phyloP scores from a whole-genome alignment of 225 moss, liverwort and hornwort species.

The Takakia lepidozioides region DNA sequence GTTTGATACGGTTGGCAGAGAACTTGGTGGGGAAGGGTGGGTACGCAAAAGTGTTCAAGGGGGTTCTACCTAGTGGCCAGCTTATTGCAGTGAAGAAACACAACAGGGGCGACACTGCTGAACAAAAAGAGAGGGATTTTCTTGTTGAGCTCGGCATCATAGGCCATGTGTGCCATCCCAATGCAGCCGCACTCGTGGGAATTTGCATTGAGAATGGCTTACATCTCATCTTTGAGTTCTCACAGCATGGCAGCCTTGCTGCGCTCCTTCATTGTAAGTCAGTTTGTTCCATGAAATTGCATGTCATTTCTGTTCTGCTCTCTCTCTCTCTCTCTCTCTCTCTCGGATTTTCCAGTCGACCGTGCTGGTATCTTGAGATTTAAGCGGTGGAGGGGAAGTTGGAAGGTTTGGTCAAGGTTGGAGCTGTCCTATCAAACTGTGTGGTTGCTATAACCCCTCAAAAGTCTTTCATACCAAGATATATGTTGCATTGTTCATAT shows the following conservation, averaged over 20 bases:
- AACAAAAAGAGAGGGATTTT: constrained; percentile 82
- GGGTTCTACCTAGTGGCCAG: constrained; percentile 52
- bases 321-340: no score
- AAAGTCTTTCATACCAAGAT: no score
- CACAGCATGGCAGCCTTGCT: constrained; percentile 78
- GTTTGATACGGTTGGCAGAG: constrained; percentile 27
- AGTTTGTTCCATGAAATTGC: constrained; percentile 1
- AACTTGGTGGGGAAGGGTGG: constrained; percentile 94
- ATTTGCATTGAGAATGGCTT: constrained; percentile 92
- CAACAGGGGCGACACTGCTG: constrained; percentile 66
- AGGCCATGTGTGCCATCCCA: constrained; percentile 80
- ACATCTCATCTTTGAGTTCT: constrained; percentile 89
- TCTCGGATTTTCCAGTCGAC: no score
- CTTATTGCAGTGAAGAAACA: constrained; percentile 92
- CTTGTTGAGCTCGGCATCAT: constrained; percentile 88
- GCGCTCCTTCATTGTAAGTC: constrained; percentile 69
- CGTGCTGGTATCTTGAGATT: no score
- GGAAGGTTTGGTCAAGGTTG: no score
- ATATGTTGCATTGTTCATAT: no score
- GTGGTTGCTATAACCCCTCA: no score
- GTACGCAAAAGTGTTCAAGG: constrained; percentile 80
- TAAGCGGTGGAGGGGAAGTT: no score
- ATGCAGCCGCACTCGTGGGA: constrained; percentile 72
- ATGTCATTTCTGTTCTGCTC: no score
- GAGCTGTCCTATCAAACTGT: no score